Conservation (phyloP, 192 early-diverging fungal species). For the Mycoemilia scoparia region DNA sequence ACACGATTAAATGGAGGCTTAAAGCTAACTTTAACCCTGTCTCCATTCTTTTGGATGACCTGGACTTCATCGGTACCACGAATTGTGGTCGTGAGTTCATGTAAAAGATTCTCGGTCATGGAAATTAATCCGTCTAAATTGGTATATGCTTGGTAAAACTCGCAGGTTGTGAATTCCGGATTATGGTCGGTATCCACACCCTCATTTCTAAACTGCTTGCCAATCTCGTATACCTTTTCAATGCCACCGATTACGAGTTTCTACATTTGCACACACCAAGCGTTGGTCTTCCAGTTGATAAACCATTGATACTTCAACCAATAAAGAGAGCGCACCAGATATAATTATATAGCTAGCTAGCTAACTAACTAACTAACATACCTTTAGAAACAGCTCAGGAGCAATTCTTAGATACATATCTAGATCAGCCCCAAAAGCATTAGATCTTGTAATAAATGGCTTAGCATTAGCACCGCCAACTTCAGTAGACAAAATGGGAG, state of each 20-base stretch:
- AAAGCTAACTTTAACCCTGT: slow-evolving; percentile 26
- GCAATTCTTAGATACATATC: slow-evolving; percentile 62
- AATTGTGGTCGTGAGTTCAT: slow-evolving; percentile 17
- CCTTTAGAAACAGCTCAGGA: slow-evolving; percentile 74
- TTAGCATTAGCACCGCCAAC: slow-evolving; percentile 67
- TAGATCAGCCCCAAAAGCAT: slow-evolving; percentile 41
- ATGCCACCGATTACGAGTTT: slow-evolving; percentile 74
- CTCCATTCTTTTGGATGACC: slow-evolving; percentile 2
- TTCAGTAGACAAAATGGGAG: slow-evolving; percentile 51
- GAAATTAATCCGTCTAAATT: slow-evolving; percentile 46
- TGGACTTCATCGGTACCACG: slow-evolving; percentile 4
- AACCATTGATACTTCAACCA: too few species aligned
- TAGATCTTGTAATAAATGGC: slow-evolving; percentile 52
- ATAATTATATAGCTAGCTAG: too few species aligned
- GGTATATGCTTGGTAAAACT: slow-evolving; percentile 70
- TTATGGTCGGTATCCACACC: slow-evolving; percentile 76
- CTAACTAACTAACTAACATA: too few species aligned
- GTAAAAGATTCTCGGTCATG: slow-evolving; percentile 51
- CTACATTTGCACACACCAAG: too few species aligned
- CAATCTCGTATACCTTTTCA: slow-evolving; percentile 73
- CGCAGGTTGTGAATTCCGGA: slow-evolving; percentile 81
- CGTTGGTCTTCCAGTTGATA: too few species aligned
- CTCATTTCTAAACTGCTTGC: slow-evolving; percentile 83
- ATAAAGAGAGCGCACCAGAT: background rate
- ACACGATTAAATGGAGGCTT: slow-evolving; percentile 34